phyloP scores from a whole-genome alignment of 495 filamentous ascomycete species.

The Tuber borchii region DNA sequence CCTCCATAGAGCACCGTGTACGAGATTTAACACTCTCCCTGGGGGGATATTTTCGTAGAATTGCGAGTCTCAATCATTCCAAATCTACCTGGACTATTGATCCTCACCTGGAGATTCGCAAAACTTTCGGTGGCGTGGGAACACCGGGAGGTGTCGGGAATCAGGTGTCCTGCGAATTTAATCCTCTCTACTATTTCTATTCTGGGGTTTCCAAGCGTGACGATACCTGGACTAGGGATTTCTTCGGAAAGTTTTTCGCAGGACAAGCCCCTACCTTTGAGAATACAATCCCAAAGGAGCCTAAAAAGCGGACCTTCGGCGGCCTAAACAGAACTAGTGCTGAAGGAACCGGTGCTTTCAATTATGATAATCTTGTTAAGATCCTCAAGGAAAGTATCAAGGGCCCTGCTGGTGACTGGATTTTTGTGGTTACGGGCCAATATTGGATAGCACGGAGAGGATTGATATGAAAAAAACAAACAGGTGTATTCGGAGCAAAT shows the following conservation, averaged over 20 bases:
- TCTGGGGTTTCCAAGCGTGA: constrained; percentile 57
- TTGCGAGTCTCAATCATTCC: constrained; percentile 28
- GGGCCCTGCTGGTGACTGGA: constrained; percentile 51
- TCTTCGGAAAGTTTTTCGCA: constrained; percentile 51
- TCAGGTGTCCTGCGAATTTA: constrained; percentile 66
- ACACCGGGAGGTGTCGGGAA: constrained; percentile 52
- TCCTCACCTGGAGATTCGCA: constrained; percentile 38
- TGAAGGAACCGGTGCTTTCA: constrained; percentile 51
- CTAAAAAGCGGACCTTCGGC: constrained; percentile 55
- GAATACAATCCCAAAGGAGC: constrained; percentile 11
- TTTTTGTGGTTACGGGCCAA: background rate
- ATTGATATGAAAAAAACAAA: constrained; percentile 22
- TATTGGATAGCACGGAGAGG: background rate
- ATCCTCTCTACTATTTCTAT: constrained; percentile 67
- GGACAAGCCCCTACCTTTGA: constrained; percentile 46
- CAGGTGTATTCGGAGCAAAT: constrained; percentile 57
- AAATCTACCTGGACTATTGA: constrained; percentile 37
- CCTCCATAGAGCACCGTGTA: too few species aligned
- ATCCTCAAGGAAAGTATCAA: constrained; percentile 57
- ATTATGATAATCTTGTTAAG: constrained; percentile 57
- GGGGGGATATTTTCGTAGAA: constrained; percentile 32
- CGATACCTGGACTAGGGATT: constrained; percentile 58
- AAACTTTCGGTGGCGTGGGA: constrained; percentile 20
- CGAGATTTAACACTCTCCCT: too few species aligned
- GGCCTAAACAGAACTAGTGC: constrained; percentile 49